Evolutionary conservation across 2,329 filamentous ascomycete species (phyloP), one percentile per base, ranked within the genome.

Genomic region (Claviceps maximensis): DNA sequence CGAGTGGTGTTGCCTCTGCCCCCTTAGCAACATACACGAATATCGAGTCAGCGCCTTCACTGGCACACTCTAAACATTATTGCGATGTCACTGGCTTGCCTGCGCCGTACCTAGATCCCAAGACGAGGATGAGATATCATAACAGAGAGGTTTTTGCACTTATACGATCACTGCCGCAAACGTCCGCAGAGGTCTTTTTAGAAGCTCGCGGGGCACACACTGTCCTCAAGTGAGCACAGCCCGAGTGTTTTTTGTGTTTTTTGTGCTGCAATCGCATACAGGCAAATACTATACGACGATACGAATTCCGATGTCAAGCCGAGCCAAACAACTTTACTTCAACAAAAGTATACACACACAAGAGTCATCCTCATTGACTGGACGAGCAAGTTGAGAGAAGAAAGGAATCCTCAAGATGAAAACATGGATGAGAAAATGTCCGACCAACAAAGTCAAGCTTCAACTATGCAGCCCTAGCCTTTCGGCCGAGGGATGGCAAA

Each of bases 371-470:
- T 40, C 17, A 40, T 40, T 7, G 15, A 47, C 45, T n/a, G 49
- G 46, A 47, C 31, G 44, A 41, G 21, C 36, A 36, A 38, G 21
- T 41, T 33, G 45, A 31, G 27, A 27, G 27, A 29, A n/a, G 19
- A 17, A 48, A 41, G 19, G 38, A 12, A 38, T 19, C 12, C 41
- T 19, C 29, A 13, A 33, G 44, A 47, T 27, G 44, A 51, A 40
- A 51, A 49, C 46, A 48, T 40, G 55, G 49, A 44, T 54, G 48
- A 55, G 51, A 47, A 50, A 59, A 60, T 91, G 87, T 93, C 71
- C 75, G 86, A 84, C 79, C 86, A 83, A 81, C 87, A 87, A 88
- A 95, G 88, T 95, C 90, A 95, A 95, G 80, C 88, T 75, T 78
- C 83, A 81, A 84, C 88, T 86, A 95, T 82, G 84, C 87, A 86